Evolutionary conservation across 2,329 filamentous ascomycete species (phyloP), one percentile per base, ranked within the genome.

Genomic region (Ceratocystiopsis minuta): DNA sequence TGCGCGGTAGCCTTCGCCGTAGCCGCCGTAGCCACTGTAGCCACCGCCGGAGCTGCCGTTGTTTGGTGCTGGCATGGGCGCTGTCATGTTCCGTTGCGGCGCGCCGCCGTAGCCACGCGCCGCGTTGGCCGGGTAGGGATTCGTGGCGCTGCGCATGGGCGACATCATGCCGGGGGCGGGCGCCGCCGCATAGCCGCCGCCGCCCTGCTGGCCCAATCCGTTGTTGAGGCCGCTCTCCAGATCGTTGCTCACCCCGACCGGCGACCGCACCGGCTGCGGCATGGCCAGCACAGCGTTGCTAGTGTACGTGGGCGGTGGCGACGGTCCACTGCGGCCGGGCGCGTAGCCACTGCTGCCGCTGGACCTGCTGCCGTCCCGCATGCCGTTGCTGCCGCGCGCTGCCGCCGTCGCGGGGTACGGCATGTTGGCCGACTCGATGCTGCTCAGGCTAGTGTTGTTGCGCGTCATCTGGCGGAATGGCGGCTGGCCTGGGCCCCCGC

Each of bases 31-130:
- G n/a, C n/a, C 24, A 20, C 20, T 7, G 20, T 20, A 20, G 18
- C 18, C 14, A 28, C 15, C 37, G 43, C 34, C 49, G 50, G 15
- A 28, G 18, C 15, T 20, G 42, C 32, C 32, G 32, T 12, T 11
- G 13, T 10, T 10, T 10, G 24, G 2, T 6, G 24, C 24, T 12
- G 7, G 32, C 20, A 53, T 43, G 0, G 57, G 57, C 2, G 55
- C 54, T 11, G 57, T 59, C 57, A 58, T 58, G 45, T 55, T 55
- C 18, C 57, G 50, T 43, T 55, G 52, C 1, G 55, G 57, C 24
- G 49, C 44, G 1, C 38, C 41, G 14, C 32, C 15, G 24, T 38
- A 16, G 34, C 34, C 33, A 17, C 35, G 24, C 6, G 36, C 34
- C 11, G 32, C 16, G 7, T 32, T 24, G 36, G 24, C 20, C 40